These are phyloP conservation scores for Leccinum truebloodii DNA, from an alignment of 768 basidiomycete genomes.

Conservation along the genomic window DNA sequence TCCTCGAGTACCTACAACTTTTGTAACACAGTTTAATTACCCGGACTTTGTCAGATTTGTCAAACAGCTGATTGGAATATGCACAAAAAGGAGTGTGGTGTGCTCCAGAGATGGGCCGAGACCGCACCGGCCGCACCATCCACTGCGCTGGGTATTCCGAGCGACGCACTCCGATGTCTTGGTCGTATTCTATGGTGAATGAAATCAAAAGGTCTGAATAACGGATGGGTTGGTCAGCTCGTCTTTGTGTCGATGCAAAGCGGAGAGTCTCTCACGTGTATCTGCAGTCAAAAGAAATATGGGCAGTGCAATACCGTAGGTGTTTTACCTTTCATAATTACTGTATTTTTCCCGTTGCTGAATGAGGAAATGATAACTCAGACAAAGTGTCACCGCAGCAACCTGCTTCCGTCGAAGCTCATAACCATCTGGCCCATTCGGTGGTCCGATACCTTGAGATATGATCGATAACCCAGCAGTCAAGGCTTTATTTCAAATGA, in stretches of 20 bases:
- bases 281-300: slow-evolving; percentile 60
- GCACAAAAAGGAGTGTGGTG: slow-evolving; percentile 79
- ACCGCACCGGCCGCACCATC: slow-evolving; percentile 54
- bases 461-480: no score
- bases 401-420: slow-evolving; percentile 50
- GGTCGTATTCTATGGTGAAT: slow-evolving; percentile 74
- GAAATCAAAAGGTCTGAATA: slow-evolving; percentile 53
- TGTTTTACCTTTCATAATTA: slow-evolving; percentile 7
- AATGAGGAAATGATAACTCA: slow-evolving; percentile 27
- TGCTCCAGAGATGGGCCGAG: slow-evolving; percentile 59
- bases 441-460: slow-evolving; percentile 66
- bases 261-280: background rate
- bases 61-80: slow-evolving; percentile 71
- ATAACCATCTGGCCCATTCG: slow-evolving; percentile 72
- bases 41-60: slow-evolving; percentile 47
- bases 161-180: slow-evolving; percentile 78
- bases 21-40: background rate
- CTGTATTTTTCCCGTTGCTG: background rate
- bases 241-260: background rate
- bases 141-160: slow-evolving; percentile 52
- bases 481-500: no score
- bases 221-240: slow-evolving; percentile 53
- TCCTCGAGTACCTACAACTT: background rate
- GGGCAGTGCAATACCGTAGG: slow-evolving; percentile 76
- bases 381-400: slow-evolving; percentile 56